Base-by-base conservation (phyloP, 495 filamentous ascomycete species). In the Aspergillus saccharolyticus region DNA sequence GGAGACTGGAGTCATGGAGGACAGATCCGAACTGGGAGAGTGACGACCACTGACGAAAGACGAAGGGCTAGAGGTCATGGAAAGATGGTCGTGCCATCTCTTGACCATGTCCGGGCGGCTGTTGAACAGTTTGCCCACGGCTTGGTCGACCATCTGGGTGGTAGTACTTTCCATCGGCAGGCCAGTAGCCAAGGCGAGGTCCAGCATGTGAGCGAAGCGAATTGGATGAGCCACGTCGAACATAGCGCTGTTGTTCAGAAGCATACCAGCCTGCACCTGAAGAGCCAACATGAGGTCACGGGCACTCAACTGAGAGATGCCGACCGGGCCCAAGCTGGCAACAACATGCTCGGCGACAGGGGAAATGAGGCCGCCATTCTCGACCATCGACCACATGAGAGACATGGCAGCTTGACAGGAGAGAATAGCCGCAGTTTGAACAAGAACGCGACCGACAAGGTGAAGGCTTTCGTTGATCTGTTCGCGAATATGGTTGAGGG, bases 381-480 rank as follows among this genome's bases (percentile, higher is more conserved):
- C 83, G 18, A 85, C 69, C 89, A 97, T 95, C 64, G 84, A 89
- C 72, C 83, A 80, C 7, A 90, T 70, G 42, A 87, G 72, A 54
- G 79, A 78, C 77, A 85, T 81, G 60, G 72, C 79, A 42, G 82
- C 79, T 52, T 76, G 70, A 21, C 82, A 67, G 7, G 82, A 78
- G 44, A 81, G 69, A n/a, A 78, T 60, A 50, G 76, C 69, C 44
- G 67, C 71, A 47, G 72, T 73, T 64, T 76, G 76, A 42, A 76
- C 68, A 52, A 87, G 70, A 56, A 83, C 75, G 14, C 71, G 74
- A 48, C 79, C 82, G 52, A 96, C 83, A 62, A 96, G 87, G 62
- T 93, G 87, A 53, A 89, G 78, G 17, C 85, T 89, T 67, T 97
- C 93, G 62, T 96, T 93, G 49, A 96, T 87, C 71, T 91, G 86